These are phyloP conservation scores for Vitis hybrid DNA, from an alignment of 177 flowering plant genomes.

Conservation along the genomic window DNA sequence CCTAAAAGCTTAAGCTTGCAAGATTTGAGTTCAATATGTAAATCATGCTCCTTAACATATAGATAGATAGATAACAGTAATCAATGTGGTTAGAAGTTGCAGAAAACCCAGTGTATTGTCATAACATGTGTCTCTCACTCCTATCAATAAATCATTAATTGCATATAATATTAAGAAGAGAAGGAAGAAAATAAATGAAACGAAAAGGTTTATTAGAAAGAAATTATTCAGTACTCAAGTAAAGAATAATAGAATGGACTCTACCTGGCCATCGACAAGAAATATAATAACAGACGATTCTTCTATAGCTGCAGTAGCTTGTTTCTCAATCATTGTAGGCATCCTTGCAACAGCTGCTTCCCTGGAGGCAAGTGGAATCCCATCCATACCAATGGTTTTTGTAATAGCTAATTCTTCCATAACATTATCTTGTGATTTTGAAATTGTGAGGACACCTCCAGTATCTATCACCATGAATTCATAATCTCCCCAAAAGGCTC, in stretches of 20 bases:
- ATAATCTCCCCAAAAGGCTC: conserved; percentile 84
- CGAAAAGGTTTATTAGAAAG: neutral
- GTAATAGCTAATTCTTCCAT: conserved; percentile 82
- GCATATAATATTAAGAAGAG: neutral
- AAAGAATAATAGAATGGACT: neutral
- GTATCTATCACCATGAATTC: conserved; percentile 97
- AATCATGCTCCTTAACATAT: too few relatives aligned
- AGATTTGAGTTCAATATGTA: too few relatives aligned
- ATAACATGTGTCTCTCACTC: too few relatives aligned
- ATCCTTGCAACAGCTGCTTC: conserved; percentile 95
- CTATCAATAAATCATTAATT: too few relatives aligned
- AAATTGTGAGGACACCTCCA: conserved; percentile 83
- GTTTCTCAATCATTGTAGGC: conserved; percentile 96
- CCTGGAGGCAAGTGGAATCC: conserved; percentile 74
- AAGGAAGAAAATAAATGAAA: neutral
- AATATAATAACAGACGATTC: conserved; percentile 86
- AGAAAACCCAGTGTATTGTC: too few relatives aligned
- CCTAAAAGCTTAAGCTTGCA: too few relatives aligned
- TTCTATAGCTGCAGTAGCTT: conserved; percentile 85
- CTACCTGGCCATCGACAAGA: conserved; percentile 96
- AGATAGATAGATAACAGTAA: too few relatives aligned
- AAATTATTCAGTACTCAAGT: neutral
- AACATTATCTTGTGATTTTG: conserved; percentile 68
- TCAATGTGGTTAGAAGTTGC: too few relatives aligned
- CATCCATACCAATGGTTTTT: conserved; percentile 94